Base-by-base conservation (phyloP, 768 basidiomycete genomes). In the Trametes gibbosa region DNA sequence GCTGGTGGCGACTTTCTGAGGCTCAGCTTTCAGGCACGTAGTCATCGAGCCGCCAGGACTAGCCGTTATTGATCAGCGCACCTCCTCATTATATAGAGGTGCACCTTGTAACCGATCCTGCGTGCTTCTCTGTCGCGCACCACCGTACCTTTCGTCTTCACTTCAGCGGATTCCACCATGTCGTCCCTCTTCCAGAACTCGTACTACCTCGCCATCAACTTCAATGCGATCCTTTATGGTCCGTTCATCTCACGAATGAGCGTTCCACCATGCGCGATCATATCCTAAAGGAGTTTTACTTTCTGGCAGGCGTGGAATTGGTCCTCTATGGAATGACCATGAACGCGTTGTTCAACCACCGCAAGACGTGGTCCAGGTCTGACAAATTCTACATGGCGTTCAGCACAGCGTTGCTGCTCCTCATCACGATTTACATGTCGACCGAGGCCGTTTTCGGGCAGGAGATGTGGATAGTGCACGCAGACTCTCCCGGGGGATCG, bases 381-480 rank as follows among this genome's bases (percentile, higher is more conserved):
- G 54, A 59, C 45, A 57, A 54, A 56, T 63, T 68, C 56, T 67
- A 65, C 59, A 59, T 68, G 35, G 19, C 43, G 19, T 69, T 69
- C 57, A 61, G 69, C 51, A 70, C 66, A 24, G 56, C 59, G 21
- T 62, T 75, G 65, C 39, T 75, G 9, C 7, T 72, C 27, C 59
- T 76, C 50, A 69, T 70, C 66, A 74, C 76, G 4, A 55, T 73
- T 14, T 76, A 68, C 55, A 58, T 73, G 35, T 63, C 66, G 45
- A 65, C 63, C 19, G 65, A 71, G 41, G 63, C 64, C 21, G 12
- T 75, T 17, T 72, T 75, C 34, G 72, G 71, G 1, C 65, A 75
- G 43, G 66, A 67, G 32, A 72, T 76, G 67, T 79, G 78, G 77
- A 61, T 79, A 17, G 63, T 61, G 10, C 42, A 75, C 16, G 51